phyloP scores from a whole-genome alignment of 176 grass and related monocot genomes.

The Dactylis glomerata region DNA sequence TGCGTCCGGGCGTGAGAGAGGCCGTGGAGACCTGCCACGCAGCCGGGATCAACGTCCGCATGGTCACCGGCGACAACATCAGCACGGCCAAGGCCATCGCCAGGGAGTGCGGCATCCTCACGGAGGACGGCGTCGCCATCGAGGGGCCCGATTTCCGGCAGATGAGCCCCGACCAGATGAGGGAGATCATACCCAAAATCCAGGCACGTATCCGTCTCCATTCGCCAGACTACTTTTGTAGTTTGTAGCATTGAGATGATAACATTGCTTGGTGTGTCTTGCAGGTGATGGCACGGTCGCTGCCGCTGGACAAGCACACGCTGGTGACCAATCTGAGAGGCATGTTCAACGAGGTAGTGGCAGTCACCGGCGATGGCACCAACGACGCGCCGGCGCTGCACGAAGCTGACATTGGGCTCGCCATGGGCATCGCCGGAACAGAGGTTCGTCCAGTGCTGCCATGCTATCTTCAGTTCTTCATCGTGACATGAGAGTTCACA shows the following conservation, averaged over 20 bases:
- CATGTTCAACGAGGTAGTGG: constrained; percentile 78
- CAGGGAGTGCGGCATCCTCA: constrained; percentile 88
- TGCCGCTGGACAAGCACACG: constrained; percentile 90
- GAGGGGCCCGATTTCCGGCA: constrained; percentile 76
- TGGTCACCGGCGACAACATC: constrained; percentile 98
- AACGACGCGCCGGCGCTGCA: constrained; percentile 95
- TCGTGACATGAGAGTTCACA: not conserved
- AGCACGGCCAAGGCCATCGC: constrained; percentile 94
- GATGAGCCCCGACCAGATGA: constrained; percentile 81
- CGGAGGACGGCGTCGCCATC: constrained; percentile 73
- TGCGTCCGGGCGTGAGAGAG: constrained; percentile 75
- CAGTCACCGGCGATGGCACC: constrained; percentile 86
- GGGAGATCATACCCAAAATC: constrained; percentile 82
- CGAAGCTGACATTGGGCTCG: constrained; percentile 90
- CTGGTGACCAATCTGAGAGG: constrained; percentile 79
- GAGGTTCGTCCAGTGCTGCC: constrained; percentile 39
- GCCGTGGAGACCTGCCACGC: constrained; percentile 68
- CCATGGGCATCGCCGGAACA: constrained; percentile 95
- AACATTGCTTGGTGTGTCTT: not conserved
- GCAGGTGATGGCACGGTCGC: constrained; percentile 90
- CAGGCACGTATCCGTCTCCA: constrained; percentile 29
- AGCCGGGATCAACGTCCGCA: constrained; percentile 84
- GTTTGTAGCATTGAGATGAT: not conserved
- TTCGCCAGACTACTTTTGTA: not conserved
- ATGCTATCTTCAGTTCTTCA: not conserved